Base-by-base conservation (phyloP, 2,329 filamentous ascomycete genomes). In the Metarhizium album region DNA sequence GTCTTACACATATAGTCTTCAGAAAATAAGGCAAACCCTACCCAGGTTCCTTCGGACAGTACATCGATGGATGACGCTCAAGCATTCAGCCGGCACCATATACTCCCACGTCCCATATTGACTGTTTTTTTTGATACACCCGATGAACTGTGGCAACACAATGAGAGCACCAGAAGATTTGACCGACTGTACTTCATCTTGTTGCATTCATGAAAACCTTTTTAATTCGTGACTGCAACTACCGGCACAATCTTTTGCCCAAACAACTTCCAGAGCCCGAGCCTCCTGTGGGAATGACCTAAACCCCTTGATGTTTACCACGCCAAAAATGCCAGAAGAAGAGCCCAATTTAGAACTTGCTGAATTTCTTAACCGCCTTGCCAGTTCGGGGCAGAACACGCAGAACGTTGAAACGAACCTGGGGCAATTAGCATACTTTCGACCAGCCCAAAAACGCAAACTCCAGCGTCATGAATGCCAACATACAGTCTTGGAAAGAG, bases 391-490 rank as follows among this genome's bases (percentile, higher is more conserved):
- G 91, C 68, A 97, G 87, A 67, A 98, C 93, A 70, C 93, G 90
- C 72, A 98, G 88, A 72, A 96, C 90, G 81, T 98, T 98, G 88
- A 98, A 98, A 72, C 93, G 93, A 71, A 95, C 87, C 90, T 95
- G 61, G 67, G 60, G 49, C 37, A 18, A 6, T 42, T 20, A 14
- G 14, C 4, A 7, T 1, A 40, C 13, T 1, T 27, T 42, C 22
- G 24, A 31, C 29, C 13, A 6, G 35, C 11, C 18, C 11, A 11
- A 37, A 40, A 1, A 7, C 13, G 16, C 22, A 20, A 31, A 3
- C 4, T 43, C 40, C 3, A 43, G 20, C 3, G 4, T 6, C 5
- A 43, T 14, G 3, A n/a, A 24, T 43, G n/a, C 29, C 22, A 22
- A 86, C 88, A 64, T 87, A 98, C 94, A 74, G 93, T 98, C 88